Base-by-base conservation (phyloP, 192 early-diverging fungal genomes). In the Mortierella hygrophila region DNA sequence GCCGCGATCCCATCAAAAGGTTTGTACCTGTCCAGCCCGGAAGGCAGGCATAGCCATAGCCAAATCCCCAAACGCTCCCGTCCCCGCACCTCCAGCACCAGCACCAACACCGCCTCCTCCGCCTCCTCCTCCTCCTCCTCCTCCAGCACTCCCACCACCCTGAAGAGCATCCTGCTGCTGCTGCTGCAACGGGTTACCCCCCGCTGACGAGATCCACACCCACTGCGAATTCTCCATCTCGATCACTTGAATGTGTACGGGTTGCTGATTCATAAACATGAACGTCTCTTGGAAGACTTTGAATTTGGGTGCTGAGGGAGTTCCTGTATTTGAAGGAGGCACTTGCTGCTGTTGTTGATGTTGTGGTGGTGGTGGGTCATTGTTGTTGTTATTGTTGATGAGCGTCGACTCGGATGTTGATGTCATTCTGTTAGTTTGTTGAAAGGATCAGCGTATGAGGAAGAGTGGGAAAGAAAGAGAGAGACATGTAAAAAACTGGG, bases 221-320 rank as follows among this genome's bases (percentile, higher is more conserved):
- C 82, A 84, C 23, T 32, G 49, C 3, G 82, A 84, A 11, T 38
- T 11, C 74, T 84, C 77, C 65, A 84, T 41, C 38, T 49, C 69
- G 16, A 69, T 84, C 20, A 84, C 55, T 29, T 84, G 82, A 69
- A 84, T 76, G n/a, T 79, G 75, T 0, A 84, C 82, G 1, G 82
- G 82, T 3, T 78, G 77, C 26, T 76, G 82, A 68, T 84, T 55
- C 82, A 84, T 84, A 69, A 84, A 84, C 54, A 54, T 21, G 46
- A 85, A 85, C 21, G 72, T 79, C 32, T 79, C 38, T 26, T 85
- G 82, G 68, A 76, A 74, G 29, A 85, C 41, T 21, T 74, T 54
- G 47, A 83, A 60, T 18, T 37, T 72, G 0, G 76, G 82, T 21
- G 32, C 13, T 0, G 63, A 32, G 1, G 63, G 3, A 4, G 72